Conservation (phyloP, 495 filamentous ascomycete genomes). For the Pseudoneurospora amorphoporcata region DNA sequence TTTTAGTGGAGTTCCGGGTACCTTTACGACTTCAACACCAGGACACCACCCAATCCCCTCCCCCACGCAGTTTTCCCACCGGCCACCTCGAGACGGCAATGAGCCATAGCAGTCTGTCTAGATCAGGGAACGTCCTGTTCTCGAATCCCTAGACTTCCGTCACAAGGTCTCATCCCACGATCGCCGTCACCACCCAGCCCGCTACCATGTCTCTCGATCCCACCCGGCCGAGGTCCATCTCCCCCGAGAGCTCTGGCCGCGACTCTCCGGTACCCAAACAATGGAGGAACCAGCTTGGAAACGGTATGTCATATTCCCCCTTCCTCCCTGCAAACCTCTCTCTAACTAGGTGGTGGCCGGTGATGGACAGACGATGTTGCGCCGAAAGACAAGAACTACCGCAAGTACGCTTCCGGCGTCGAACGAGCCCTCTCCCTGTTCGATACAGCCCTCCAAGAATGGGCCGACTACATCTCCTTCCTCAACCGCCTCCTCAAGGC, state of each 20-base stretch:
- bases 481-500: constrained; percentile 87
- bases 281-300: constrained; percentile 43
- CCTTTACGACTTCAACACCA: not conserved
- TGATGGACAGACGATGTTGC: constrained; percentile 45
- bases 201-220: constrained; percentile 62
- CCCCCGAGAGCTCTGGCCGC: constrained; percentile 67
- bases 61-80: not conserved
- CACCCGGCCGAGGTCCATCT: constrained; percentile 51
- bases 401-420: constrained; percentile 80
- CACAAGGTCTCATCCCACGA: not conserved
- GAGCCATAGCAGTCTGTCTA: constrained; percentile 8
- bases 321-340: not conserved
- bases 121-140: not conserved
- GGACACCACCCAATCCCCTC: not conserved
- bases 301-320: constrained; percentile 24
- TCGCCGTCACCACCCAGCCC: not conserved
- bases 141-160: not conserved
- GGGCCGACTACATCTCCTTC: constrained; percentile 99
- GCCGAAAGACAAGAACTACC: constrained; percentile 82
- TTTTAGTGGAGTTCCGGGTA: not conserved
- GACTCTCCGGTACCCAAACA: constrained; percentile 57
- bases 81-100: constrained; percentile 13
- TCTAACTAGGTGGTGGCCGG: not conserved
- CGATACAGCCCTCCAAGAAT: constrained; percentile 90
- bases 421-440: constrained; percentile 84